A percentile compares a stretch with the other conserved stretches of the same genome.
These are phyloP conservation scores for Populus hybrid DNA, from an alignment of 441 rosid species.

Conservation along the genomic window DNA sequence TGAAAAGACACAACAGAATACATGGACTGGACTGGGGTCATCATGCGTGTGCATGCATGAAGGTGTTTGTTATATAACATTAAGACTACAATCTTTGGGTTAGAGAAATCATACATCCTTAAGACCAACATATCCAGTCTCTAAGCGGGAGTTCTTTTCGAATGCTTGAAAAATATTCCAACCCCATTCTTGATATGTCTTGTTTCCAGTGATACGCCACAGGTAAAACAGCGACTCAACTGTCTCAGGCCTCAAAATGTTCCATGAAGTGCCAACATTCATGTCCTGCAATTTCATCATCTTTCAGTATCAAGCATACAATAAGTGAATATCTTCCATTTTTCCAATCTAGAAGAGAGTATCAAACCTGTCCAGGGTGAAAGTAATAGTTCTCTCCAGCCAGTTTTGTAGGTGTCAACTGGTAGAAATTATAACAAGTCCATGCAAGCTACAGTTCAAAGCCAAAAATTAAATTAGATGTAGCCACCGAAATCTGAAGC, in stretches of 20 bases:
- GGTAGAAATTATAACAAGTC: conserved; percentile 96
- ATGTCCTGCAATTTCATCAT: conserved; percentile 58
- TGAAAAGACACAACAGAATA: neutral
- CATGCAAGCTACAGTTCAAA: conserved; percentile 72
- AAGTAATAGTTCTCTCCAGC: conserved; percentile 97
- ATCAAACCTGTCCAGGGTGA: conserved; percentile 61
- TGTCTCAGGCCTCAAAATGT: conserved; percentile 93
- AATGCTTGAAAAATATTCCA: conserved; percentile 98
- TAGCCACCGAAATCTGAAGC: neutral
- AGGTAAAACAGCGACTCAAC: conserved; percentile 93
- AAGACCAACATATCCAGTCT: conserved; percentile 85
- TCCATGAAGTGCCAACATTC: conserved; percentile 90
- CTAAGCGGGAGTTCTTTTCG: conserved; percentile 80
- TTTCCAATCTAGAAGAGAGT: neutral
- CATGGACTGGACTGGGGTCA: neutral
- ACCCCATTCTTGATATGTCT: conserved; percentile 96
- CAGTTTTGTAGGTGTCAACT: conserved; percentile 83
- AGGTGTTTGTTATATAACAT: neutral
- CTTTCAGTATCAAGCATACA: neutral
- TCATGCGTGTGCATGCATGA: neutral
- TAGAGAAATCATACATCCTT: conserved; percentile 65
- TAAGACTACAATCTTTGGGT: neutral
- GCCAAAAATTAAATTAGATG: neutral
- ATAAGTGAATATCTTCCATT: neutral
- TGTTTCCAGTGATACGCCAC: conserved; percentile 95